Evolutionary conservation across 371 early-diverging fungal genomes (phyloP), one percentile per base, ranked within the genome.

Genomic region (Mucor plumbeus): DNA sequence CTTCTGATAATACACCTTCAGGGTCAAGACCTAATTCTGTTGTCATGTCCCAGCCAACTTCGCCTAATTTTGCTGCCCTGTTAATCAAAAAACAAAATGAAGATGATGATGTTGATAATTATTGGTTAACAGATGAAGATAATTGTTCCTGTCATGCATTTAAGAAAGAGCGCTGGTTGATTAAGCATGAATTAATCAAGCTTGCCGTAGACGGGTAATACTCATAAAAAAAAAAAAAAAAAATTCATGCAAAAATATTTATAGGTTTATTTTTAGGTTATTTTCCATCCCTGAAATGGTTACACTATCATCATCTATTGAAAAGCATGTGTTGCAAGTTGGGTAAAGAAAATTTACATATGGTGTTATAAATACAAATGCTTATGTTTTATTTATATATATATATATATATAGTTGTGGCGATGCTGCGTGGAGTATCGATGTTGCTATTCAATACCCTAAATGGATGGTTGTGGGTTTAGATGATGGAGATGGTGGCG

Each of bases 181-280:
- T 80, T 11, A 75, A 78, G 61, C 71, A 78, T 47, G 83, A 83
- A 55, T 61, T 83, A 19, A 68, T 72, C 0, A 74, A 71, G 31
- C 47, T 83, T 9, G 80, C 80, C 17, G 43, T 80, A 5, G 76
- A 83, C 62, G 79, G 79, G 83, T 83, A 78, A 64, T 66, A 0
- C 21, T 47, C 5, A 21, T 34, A 60, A 11, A 44, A 8, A 67
- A 35, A 65, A 26, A 26, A 26, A 26, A 26, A 61, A 43, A 36
- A 61, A 61, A 61, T 55, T 40, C 13, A 47, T 58, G 53, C 21
- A 54, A 64, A 64, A 64, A 48, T 17, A 11, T 21, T 26, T 6
- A 50, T 26, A 9, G 26, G 26, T 50, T 56, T 62, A 56, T 44
- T 55, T 44, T 34, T 70, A 79, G 75, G 43, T 44, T 77, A 44